Evolutionary conservation across 139 green algal genomes (phyloP).

Genomic region (Micractinium sp.): DNA sequence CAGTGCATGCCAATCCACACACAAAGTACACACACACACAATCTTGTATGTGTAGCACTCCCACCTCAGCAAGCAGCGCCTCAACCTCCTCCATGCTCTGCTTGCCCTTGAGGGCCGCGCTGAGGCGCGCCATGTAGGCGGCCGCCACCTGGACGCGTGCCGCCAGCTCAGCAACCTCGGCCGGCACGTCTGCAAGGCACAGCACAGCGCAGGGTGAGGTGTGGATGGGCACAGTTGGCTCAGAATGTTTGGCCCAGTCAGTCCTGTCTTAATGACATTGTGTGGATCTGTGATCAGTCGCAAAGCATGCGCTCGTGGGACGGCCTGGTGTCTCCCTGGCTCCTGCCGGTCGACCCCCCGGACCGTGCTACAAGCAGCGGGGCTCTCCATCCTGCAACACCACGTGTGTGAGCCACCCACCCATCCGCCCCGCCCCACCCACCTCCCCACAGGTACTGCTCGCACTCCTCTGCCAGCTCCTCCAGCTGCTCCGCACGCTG

Average conservation of each 20-base stretch:
- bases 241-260: no score
- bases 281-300: no score
- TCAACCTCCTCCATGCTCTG: constrained; percentile 48
- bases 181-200: constrained; percentile 1
- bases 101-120: constrained; percentile 43
- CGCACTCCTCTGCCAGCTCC: constrained; percentile 44
- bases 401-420: not conserved
- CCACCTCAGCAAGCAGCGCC: constrained; percentile 41
- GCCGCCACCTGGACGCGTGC: constrained; percentile 36
- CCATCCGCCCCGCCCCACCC: not conserved
- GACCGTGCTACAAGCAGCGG: not conserved
- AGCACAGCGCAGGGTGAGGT: not conserved
- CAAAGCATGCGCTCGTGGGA: no score
- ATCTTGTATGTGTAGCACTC: not conserved
- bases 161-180: constrained; percentile 13
- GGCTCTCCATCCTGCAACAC: not conserved
- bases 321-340: no score
- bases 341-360: no score
- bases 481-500: constrained; percentile 45
- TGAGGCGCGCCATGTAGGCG: constrained; percentile 38
- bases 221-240: not conserved
- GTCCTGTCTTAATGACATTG: no score
- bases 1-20: no score
- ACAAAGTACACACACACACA: no score
- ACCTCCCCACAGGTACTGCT: constrained; percentile 70